Percentiles rank a stretch among this genome's conserved stretches.
phyloP scores from a whole-genome alignment of 441 rosid genomes.

The Syzygium malaccense region DNA sequence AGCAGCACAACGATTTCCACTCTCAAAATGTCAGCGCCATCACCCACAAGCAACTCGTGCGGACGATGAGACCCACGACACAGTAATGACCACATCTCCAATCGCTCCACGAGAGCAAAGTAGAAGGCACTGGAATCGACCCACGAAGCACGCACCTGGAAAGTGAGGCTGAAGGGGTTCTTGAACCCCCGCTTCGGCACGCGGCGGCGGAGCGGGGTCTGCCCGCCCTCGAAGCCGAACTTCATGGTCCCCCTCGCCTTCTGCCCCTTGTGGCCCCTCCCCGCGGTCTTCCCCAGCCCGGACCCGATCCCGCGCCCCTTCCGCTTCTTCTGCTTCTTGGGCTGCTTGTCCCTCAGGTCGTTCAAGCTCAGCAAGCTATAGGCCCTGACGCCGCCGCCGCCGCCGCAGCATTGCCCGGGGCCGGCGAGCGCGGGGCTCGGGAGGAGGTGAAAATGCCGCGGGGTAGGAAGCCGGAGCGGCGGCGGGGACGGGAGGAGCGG shows the following conservation, averaged over 20 bases:
- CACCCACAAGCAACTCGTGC: neutral
- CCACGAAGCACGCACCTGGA: constrained; percentile 39
- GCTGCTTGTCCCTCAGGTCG: constrained; percentile 72
- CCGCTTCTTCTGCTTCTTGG: constrained; percentile 89
- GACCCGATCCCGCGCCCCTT: constrained; percentile 98
- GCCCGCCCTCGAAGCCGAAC: constrained; percentile 95
- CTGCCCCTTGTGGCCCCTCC: constrained; percentile 94
- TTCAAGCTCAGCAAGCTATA: constrained; percentile 73
- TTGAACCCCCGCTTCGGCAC: constrained; percentile 88
- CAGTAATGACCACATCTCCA: neutral
- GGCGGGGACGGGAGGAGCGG: constrained; percentile 1
- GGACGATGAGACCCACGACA: neutral
- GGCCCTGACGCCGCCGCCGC: constrained; percentile 30
- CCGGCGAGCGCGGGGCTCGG: constrained; percentile 7
- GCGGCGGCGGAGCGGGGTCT: constrained; percentile 88
- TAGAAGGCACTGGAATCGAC: neutral
- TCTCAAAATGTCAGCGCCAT: neutral
- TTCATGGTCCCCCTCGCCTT: constrained; percentile 83
- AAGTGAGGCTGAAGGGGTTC: constrained; percentile 78
- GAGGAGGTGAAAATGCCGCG: constrained; percentile 6
- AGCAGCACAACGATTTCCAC: neutral
- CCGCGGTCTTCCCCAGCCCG: constrained; percentile 91
- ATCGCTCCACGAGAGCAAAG: neutral
- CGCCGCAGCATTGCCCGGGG: neutral
- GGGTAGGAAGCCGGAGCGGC: neutral